These are phyloP conservation scores for Fraxinus nigra DNA, from an alignment of 305 asterid species.

Conservation along the genomic window DNA sequence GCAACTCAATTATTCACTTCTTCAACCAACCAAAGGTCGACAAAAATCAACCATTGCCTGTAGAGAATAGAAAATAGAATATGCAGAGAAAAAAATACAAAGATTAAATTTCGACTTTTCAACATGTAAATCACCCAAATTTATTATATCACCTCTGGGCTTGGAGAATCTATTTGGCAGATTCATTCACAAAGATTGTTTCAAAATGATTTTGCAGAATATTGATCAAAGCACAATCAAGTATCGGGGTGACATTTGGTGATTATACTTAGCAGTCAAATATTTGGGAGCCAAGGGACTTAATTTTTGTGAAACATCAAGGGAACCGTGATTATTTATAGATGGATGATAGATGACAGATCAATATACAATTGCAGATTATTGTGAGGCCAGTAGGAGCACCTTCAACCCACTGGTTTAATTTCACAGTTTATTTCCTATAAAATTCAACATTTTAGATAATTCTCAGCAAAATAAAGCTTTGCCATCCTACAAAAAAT, in stretches of 20 bases:
- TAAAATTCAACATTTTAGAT: not conserved
- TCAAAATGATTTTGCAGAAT: not conserved
- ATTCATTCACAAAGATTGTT: not conserved
- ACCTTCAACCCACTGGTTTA: not conserved
- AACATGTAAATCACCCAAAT: not conserved
- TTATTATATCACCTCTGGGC: not conserved
- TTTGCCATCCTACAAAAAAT: not conserved
- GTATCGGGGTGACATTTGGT: not conserved
- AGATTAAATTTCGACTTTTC: not conserved
- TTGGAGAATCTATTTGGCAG: not conserved
- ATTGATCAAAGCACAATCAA: not conserved
- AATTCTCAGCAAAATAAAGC: not conserved
- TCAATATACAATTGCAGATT: not conserved
- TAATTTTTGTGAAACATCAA: not conserved
- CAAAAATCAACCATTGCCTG: not conserved
- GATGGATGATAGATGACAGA: not conserved
- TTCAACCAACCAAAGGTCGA: not conserved
- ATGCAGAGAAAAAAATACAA: not conserved
- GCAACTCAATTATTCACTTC: not conserved
- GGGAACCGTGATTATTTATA: not conserved
- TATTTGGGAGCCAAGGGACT: not conserved
- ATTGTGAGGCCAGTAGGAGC: not conserved
- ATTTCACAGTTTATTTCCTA: not conserved
- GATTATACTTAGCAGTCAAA: not conserved
- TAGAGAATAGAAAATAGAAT: not conserved